Evolutionary conservation across 331 rosid genomes (phyloP).

Genomic region (Quercus tomentella): DNA sequence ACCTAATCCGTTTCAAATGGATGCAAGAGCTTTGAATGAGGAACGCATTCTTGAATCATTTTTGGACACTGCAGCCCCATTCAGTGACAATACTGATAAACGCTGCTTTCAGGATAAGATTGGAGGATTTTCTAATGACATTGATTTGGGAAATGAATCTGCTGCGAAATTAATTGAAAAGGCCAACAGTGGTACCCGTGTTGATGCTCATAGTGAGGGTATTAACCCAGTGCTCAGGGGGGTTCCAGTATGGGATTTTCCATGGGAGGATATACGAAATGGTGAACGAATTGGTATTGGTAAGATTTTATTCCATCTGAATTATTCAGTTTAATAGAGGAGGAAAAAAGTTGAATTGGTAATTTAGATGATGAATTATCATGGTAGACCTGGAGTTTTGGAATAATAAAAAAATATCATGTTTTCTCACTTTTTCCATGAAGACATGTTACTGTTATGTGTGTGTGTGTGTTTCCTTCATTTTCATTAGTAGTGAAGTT

Average conservation of each 20-base stretch:
- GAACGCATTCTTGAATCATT: conserved; percentile 22
- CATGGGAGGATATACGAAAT: conserved; percentile 92
- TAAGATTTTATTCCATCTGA: conserved; percentile 29
- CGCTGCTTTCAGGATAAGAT: conserved; percentile 24
- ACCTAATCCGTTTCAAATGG: conserved; percentile 26
- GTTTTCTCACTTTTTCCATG: neutral
- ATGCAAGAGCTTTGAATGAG: conserved; percentile 14
- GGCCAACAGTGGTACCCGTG: conserved; percentile 22
- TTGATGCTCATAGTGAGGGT: conserved; percentile 45
- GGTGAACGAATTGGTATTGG: conserved; percentile 99
- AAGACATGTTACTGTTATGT: neutral
- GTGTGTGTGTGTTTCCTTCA: neutral
- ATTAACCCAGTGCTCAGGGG: conserved; percentile 58
- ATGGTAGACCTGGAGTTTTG: neutral
- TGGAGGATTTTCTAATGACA: conserved; percentile 24
- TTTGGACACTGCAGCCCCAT: conserved; percentile 25
- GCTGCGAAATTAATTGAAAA: conserved; percentile 19
- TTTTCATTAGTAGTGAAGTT: neutral
- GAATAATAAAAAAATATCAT: neutral
- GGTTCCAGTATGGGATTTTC: conserved; percentile 81
- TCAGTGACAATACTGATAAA: conserved; percentile 30
- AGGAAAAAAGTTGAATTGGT: neutral
- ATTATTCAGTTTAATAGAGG: neutral
- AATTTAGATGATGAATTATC: neutral
- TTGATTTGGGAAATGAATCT: conserved; percentile 36